Evolutionary conservation across 2,329 filamentous ascomycete genomes (phyloP), one percentile per base, ranked within the genome.

Genomic region (Talaromyces pinophilus): DNA sequence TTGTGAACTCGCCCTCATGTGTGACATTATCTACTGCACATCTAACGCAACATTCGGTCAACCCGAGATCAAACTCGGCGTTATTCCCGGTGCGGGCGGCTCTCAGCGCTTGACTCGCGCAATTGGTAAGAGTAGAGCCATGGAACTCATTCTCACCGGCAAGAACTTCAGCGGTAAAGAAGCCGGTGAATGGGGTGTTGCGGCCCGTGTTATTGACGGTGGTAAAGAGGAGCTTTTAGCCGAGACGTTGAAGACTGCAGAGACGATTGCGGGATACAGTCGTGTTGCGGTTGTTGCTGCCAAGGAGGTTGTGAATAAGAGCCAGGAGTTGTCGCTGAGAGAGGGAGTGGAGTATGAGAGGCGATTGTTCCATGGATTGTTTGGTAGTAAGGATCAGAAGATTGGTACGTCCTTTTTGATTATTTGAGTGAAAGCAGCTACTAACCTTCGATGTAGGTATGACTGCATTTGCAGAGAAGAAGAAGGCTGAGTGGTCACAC

Each of bases 231-330:
- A 90, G 75, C 84, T 97, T 74, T 88, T 98, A 76, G 88, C 92
- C 73, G 92, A 88, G 64, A 89, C 93, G 2, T 78, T 97, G 68
- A 87, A 89, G 76, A 94, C 92, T 19, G 95, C 95, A 2, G 92
- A 91, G 83, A 93, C 88, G 62, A 97, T 99, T 81, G 93, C 95
- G 0, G 82, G 90, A 0, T 92, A 95, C 80, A 93, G 91, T 62
- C 88, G 86, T 75, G 90, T 99, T n/a, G 91, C 94, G 1, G 88
- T 96, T 67, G 88, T 92, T 81, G 95, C 91, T 11, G 90, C 87
- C 66, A 99, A 99, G 85, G 95, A 99, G 84, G 94, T 95, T n/a
- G 94, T 99, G 65, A 97, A 98, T 79, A 98, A 97, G 88, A 97
- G 93, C 79, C 93, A 98, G 84, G 95, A 99, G 73, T 81, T 97